Evolutionary conservation across 371 early-diverging fungal genomes (phyloP), one percentile per base, ranked within the genome.

Genomic region (Haplosporangium sp.): DNA sequence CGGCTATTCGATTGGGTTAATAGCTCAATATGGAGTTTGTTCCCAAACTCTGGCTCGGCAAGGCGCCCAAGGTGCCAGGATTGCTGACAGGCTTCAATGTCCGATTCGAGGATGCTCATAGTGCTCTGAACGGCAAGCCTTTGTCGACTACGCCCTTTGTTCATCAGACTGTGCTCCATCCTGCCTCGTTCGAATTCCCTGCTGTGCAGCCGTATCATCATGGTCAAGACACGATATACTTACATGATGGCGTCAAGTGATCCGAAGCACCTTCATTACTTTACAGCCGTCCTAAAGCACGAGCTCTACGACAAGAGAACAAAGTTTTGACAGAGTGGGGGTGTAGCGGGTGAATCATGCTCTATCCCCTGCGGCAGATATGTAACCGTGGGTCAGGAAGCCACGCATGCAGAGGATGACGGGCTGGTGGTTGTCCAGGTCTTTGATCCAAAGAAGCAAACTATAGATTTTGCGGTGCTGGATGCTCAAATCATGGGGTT

Each of bases 211-310:
- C 79, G 12, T 79, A 68, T 38, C 72, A 73, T 12, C 79, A 79
- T 62, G 79, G 79, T 12, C 47, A 61, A 52, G 47, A 59, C 13
- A 79, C 79, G 73, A 1, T 79, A 68, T 38, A 72, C 79, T 1
- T 79, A 79, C 38, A 64, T 79, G 66, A 79, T 79, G 79, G 79
- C 79, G 9, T 79, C 79, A 11, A 72, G 79, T 62, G 79, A 79
- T 41, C 73, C 58, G 12, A 79, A 79, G 62, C 67, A 73, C 2
- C 73, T 73, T 7, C 79, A 79, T 40, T 79, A 64, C 29, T 79
- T 56, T 37, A 79, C 79, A 7, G 79, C 79, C 6, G 79, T 79
- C 9, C 38, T 79, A 57, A 79, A 79, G 57, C 79, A 79, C 45
- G 79, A 79, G 12, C 53, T 75, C 11, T 54, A 64, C 14, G 79